These are phyloP conservation scores for Saksenaea vasiformis DNA, from an alignment of 371 early-diverging fungal genomes.

Conservation along the genomic window DNA sequence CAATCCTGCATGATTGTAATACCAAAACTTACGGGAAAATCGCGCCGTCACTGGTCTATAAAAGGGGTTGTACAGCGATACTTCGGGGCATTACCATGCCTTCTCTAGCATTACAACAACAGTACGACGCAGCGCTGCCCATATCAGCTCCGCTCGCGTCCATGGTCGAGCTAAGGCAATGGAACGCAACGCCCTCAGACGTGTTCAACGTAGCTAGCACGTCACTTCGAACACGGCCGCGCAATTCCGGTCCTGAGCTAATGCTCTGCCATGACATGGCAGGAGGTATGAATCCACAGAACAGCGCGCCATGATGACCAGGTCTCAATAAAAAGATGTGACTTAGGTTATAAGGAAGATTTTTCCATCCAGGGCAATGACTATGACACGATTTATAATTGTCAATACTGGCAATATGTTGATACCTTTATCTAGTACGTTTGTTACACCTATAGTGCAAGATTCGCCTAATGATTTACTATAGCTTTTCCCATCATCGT, in stretches of 20 bases:
- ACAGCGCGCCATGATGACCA: neutral
- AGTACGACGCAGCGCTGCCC: neutral
- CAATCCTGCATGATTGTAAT: neutral
- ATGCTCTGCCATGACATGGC: slow-evolving; percentile 60
- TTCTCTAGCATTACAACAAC: neutral
- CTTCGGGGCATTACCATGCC: neutral
- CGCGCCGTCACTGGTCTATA: neutral
- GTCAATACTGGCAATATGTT: slow-evolving; percentile 60
- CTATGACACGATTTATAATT: slow-evolving; percentile 41
- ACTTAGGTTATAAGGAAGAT: slow-evolving; percentile 59
- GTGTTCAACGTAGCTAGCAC: neutral
- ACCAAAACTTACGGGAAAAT: neutral
- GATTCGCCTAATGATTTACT: neutral
- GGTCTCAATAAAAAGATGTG: neutral
- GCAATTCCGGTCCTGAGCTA: neutral
- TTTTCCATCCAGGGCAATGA: slow-evolving; percentile 49
- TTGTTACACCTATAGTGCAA: neutral
- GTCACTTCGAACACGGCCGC: neutral
- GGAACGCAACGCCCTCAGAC: neutral
- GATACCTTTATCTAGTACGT: slow-evolving; percentile 62
- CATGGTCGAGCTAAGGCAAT: neutral
- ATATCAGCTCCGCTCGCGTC: neutral
- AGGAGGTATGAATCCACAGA: slow-evolving; percentile 29
- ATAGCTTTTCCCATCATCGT: slow-evolving; percentile 61
- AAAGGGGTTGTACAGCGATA: neutral